A percentile compares a stretch with the other conserved stretches of the same genome.
Conservation (phyloP, 257 asterid genomes). For the Solanum arcanum region DNA sequence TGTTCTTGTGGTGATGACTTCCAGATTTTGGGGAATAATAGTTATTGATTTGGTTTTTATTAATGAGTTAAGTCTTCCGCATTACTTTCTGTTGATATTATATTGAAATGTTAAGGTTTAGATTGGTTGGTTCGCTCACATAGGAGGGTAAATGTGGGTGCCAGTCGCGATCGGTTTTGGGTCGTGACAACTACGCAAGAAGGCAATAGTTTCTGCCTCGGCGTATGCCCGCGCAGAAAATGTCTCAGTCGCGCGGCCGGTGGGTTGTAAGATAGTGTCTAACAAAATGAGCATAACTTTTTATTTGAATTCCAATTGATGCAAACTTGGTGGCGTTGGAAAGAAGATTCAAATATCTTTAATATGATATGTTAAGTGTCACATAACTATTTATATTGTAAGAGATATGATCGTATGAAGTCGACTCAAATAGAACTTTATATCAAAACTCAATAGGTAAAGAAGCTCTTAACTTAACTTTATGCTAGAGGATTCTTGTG, state of each 20-base stretch:
- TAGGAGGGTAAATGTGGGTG: too few relatives aligned
- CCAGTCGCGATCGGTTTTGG: too few relatives aligned
- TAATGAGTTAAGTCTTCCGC: too few relatives aligned
- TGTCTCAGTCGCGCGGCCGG: neutral
- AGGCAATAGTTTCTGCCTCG: neutral
- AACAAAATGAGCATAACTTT: neutral
- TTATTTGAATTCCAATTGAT: neutral
- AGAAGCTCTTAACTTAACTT: neutral
- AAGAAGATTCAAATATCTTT: neutral
- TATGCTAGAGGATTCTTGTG: neutral
- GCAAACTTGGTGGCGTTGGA: neutral
- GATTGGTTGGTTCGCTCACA: too few relatives aligned
- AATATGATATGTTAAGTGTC: neutral
- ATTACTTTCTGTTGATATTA: too few relatives aligned
- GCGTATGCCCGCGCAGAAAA: neutral
- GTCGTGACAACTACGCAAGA: too few relatives aligned
- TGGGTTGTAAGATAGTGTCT: neutral
- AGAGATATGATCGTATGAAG: neutral
- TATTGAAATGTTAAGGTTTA: too few relatives aligned
- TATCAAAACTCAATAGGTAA: neutral
- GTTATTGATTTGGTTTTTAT: too few relatives aligned
- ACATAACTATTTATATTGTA: neutral
- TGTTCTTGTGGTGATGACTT: too few relatives aligned
- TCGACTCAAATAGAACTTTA: too few relatives aligned
- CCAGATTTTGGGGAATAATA: too few relatives aligned